Base-by-base conservation (phyloP, 768 basidiomycete genomes). In the Tephrocybe sp. region DNA sequence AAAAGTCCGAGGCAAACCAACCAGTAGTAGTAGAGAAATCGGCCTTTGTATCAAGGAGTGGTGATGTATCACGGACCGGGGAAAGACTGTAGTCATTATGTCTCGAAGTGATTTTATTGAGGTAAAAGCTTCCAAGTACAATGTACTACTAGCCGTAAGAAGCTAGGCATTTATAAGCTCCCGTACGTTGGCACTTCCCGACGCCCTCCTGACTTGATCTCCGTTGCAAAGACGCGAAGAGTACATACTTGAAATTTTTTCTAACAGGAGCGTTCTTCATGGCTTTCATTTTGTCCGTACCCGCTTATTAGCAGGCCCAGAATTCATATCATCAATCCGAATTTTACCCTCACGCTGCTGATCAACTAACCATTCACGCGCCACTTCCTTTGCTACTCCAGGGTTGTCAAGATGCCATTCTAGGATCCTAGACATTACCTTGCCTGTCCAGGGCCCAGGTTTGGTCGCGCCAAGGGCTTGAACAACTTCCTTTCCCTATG, bases 331-430 rank as follows among this genome's bases (percentile, higher is more conserved):
- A 25, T 51, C 58, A 47, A 63, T 47, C 54, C 59, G 47, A 57
- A 86, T 60, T 32, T 69, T 64, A n/a, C 80, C 82, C 21, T 74
- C 70, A 7, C 58, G 61, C 30, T 73, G 73, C 59, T 86, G 79
- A n/a, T 67, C 65, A 49, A 69, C 66, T 35, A 98, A 69, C 92
- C 92, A 97, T 11, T 63, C 63, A 24, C 72, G 63, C 61, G 92
- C 94, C 4, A 83, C 79, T 5, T 82, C 85, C 60, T 82, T 80
- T 4, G 80, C 78, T 1, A 75, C 78, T 2, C 73, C 59, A 0
- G 94, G 91, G 63, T 93, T 70, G 28, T 81, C 84, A 6, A 98
- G 75, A 59, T 94, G 92, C 95, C 94, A 98, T 52, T 85, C 80
- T 16, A 92, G 61, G 21, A 98, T 76, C 39, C 75, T 77, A n/a